These are phyloP conservation scores for Barnettozyma botsteinii DNA, from an alignment of 805 yeast genomes.

Conservation along the genomic window DNA sequence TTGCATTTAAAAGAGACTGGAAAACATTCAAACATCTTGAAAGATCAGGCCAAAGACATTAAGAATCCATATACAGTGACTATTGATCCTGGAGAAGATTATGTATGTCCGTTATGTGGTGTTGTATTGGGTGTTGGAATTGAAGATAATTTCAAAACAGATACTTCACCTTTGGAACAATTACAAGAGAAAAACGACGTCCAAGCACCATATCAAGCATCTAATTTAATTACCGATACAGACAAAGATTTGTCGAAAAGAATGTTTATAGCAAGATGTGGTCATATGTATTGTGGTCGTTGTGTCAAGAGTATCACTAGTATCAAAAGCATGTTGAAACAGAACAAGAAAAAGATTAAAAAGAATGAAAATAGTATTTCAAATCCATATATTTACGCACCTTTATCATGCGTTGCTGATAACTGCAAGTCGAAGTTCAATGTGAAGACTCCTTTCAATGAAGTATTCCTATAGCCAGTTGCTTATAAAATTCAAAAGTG, in stretches of 20 bases:
- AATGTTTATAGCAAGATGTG: conserved; percentile 65
- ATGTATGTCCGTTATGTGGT: conserved; percentile 67
- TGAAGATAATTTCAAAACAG: conserved; percentile 43
- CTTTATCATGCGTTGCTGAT: conserved; percentile 50
- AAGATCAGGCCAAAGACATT: background rate
- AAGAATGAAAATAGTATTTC: conserved; percentile 16
- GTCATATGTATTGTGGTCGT: conserved; percentile 83
- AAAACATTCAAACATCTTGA: background rate
- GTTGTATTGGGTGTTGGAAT: conserved; percentile 68
- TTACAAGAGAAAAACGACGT: conserved; percentile 30
- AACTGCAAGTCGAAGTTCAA: conserved; percentile 42
- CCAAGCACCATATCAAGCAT: conserved; percentile 65
- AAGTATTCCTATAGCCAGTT: conserved; percentile 45
- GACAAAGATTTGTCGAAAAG: conserved; percentile 61
- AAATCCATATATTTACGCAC: conserved; percentile 46
- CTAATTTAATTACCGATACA: conserved; percentile 39
- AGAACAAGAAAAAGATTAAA: conserved; percentile 14
- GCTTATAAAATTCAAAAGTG: too few species aligned
- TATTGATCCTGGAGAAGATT: conserved; percentile 31
- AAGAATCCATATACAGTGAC: conserved; percentile 20
- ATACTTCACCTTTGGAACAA: conserved; percentile 27
- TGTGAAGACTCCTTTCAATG: conserved; percentile 47
- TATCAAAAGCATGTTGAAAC: conserved; percentile 23
- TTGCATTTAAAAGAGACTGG: background rate
- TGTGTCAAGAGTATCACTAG: conserved; percentile 66